These are phyloP conservation scores for Xylaria sp. DNA, from an alignment of 2,329 filamentous ascomycete species.

Conservation along the genomic window DNA sequence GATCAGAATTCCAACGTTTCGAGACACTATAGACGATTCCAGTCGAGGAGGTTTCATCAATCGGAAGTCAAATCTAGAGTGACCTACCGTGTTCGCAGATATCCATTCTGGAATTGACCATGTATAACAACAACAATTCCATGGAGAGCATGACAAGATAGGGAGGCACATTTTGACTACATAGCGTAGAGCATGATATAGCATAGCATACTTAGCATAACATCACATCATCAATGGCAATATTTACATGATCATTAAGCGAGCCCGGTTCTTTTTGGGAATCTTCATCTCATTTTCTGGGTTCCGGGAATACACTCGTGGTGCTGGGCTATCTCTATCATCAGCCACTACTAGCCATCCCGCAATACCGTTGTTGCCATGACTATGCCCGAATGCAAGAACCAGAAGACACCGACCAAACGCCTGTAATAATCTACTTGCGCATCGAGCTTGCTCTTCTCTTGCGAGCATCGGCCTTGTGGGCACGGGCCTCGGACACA, in stretches of 20 bases:
- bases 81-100: constrained; percentile 11
- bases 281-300: constrained; percentile 35
- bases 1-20: constrained; percentile 7
- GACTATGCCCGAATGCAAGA: constrained; percentile 41
- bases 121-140: constrained; percentile 9
- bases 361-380: constrained; percentile 31
- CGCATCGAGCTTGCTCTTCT: constrained; percentile 93
- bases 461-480: constrained; percentile 94
- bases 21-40: constrained; percentile 18
- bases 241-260: neutral
- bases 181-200: constrained; percentile 8
- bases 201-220: neutral
- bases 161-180: constrained; percentile 13
- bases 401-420: constrained; percentile 42
- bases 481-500: constrained; percentile 92
- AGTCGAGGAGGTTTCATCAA: constrained; percentile 18
- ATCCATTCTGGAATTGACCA: no score
- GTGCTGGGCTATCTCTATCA: constrained; percentile 36
- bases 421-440: constrained; percentile 66
- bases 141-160: constrained; percentile 8
- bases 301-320: constrained; percentile 34
- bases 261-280: constrained; percentile 23
- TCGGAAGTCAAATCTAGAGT: constrained; percentile 12
- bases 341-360: constrained; percentile 30
- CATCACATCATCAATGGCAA: neutral